These are phyloP conservation scores for Boletus rex-veris DNA, from an alignment of 768 basidiomycete genomes.

Conservation along the genomic window DNA sequence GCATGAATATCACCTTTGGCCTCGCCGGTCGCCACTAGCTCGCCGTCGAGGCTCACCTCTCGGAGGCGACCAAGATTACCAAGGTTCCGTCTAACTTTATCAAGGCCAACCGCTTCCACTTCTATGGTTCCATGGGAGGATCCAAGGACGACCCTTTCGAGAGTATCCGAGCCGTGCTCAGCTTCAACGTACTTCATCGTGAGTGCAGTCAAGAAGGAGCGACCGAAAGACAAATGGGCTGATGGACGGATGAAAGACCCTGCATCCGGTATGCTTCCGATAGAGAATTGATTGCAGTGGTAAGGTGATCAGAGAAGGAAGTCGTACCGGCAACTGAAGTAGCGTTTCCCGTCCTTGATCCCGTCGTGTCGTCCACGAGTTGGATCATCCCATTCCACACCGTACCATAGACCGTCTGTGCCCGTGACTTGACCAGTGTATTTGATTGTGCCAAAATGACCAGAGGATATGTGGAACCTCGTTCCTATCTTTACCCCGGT, in stretches of 20 bases:
- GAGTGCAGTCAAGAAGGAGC: slow-evolving; percentile 73
- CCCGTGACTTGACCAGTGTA: slow-evolving; percentile 64
- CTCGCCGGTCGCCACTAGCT: slow-evolving; percentile 53
- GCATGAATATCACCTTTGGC: slow-evolving; percentile 47
- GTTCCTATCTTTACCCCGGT: slow-evolving; percentile 40
- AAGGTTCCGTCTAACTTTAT: slow-evolving; percentile 72
- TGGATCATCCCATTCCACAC: slow-evolving; percentile 95
- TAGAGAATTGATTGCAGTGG: slow-evolving; percentile 5
- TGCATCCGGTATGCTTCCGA: slow-evolving; percentile 51
- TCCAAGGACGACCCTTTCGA: slow-evolving; percentile 69
- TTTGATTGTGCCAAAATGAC: slow-evolving; percentile 63
- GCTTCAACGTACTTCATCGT: slow-evolving; percentile 73
- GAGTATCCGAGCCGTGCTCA: slow-evolving; percentile 46
- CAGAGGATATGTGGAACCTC: slow-evolving; percentile 49
- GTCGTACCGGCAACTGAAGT: slow-evolving; percentile 74
- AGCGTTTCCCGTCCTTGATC: slow-evolving; percentile 66
- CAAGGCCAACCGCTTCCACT: slow-evolving; percentile 82
- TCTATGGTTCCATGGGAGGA: slow-evolving; percentile 80
- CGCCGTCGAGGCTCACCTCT: slow-evolving; percentile 77
- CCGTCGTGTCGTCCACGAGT: slow-evolving; percentile 86
- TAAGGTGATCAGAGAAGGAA: slow-evolving; percentile 9
- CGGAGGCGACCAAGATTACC: slow-evolving; percentile 62
- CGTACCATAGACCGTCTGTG: slow-evolving; percentile 77
- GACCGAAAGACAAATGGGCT: slow-evolving; percentile 53
- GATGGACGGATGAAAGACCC: slow-evolving; percentile 82